Evolutionary conservation across 306 rosid species (phyloP).

Genomic region (Pyrus communis): DNA sequence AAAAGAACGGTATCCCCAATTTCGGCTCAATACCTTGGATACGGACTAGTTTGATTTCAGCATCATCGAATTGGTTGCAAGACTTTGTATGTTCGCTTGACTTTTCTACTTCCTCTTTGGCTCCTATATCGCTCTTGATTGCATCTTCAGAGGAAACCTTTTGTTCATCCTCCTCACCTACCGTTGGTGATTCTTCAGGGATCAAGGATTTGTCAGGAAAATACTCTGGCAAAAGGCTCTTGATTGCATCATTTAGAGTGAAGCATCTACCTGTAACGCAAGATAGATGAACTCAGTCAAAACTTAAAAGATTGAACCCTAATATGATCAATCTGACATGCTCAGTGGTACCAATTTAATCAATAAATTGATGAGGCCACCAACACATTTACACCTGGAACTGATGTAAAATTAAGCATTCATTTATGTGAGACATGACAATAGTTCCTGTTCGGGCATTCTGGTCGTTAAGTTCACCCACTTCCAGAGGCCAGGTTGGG

Average conservation of each 20-base stretch:
- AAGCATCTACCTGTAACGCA: conserved; percentile 56
- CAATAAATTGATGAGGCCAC: neutral
- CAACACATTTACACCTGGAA: neutral
- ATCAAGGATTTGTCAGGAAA: conserved; percentile 22
- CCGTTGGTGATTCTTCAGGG: conserved; percentile 17
- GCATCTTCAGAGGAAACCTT: conserved; percentile 26
- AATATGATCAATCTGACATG: neutral
- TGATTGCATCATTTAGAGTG: conserved; percentile 68
- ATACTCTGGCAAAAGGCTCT: conserved; percentile 64
- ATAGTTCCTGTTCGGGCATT: neutral
- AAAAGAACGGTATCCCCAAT: conserved; percentile 75
- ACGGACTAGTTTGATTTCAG: conserved; percentile 66
- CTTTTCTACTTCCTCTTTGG: conserved; percentile 33
- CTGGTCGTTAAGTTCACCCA: neutral
- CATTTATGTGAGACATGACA: neutral
- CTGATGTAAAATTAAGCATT: neutral
- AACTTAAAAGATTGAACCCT: neutral
- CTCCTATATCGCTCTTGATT: conserved; percentile 11
- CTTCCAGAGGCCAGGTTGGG: neutral
- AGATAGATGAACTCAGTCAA: conserved; percentile 6
- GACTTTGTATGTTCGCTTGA: conserved; percentile 25
- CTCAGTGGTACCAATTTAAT: neutral
- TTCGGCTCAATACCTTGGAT: conserved; percentile 97
- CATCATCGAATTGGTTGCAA: conserved; percentile 16
- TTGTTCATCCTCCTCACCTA: conserved; percentile 20